Conservation (phyloP, 805 yeast species). For the Komagataella populi region DNA sequence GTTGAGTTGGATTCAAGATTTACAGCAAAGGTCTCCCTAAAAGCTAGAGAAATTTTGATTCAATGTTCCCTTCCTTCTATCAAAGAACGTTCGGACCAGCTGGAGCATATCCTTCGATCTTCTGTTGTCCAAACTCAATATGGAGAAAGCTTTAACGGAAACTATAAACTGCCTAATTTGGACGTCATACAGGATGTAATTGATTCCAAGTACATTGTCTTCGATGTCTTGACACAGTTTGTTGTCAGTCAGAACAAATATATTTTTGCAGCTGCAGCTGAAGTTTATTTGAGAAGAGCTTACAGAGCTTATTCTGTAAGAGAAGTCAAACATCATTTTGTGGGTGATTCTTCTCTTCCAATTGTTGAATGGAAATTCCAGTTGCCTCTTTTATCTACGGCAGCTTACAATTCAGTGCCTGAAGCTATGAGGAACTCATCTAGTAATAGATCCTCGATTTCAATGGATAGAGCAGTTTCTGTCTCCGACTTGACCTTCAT, state of each 20-base stretch:
- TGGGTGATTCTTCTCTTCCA: constrained; percentile 35
- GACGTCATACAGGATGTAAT: constrained; percentile 79
- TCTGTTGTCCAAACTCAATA: constrained; percentile 69
- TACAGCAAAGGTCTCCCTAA: constrained; percentile 85
- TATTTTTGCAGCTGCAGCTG: constrained; percentile 92
- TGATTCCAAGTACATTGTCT: constrained; percentile 91
- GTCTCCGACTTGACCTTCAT: constrained; percentile 85
- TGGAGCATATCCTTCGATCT: constrained; percentile 87
- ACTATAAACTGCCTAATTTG: constrained; percentile 72
- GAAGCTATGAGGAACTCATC: constrained; percentile 27
- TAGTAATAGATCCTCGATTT: constrained; percentile 8
- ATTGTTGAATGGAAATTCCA: constrained; percentile 82
- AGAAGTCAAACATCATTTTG: constrained; percentile 50
- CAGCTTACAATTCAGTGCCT: constrained; percentile 64
- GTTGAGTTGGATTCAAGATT: constrained; percentile 85
- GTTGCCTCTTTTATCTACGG: constrained; percentile 57
- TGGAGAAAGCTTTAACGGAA: constrained; percentile 64
- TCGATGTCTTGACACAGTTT: constrained; percentile 91
- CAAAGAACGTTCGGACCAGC: constrained; percentile 91
- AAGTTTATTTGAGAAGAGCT: constrained; percentile 92
- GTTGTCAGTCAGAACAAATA: constrained; percentile 72
- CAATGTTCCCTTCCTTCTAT: constrained; percentile 96
- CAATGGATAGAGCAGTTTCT: constrained; percentile 76
- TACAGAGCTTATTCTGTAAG: constrained; percentile 91
- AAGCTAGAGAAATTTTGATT: constrained; percentile 91